Base-by-base conservation (phyloP, 371 early-diverging fungal genomes). In the Parasitella parasitica region DNA sequence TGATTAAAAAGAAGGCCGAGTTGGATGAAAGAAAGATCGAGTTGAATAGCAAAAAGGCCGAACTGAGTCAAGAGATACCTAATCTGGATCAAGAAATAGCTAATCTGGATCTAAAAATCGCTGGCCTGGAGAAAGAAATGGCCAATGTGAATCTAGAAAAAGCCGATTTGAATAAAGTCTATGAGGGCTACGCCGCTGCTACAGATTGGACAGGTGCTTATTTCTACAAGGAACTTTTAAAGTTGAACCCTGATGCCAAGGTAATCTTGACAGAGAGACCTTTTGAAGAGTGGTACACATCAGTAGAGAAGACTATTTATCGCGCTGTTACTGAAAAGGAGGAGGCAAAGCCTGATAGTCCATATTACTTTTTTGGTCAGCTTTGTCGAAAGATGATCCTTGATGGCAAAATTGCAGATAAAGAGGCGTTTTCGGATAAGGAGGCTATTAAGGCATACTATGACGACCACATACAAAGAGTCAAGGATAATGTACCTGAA, bases 231-330 rank as follows among this genome's bases (percentile, higher is more conserved):
- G 51, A 69, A 11, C 38, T 75, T 9, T 54, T 63, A 43, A 35
- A 46, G 11, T 37, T 58, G 16, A 70, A 75, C 34, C 76, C 76
- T 1, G 55, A 75, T 36, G 72, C 72, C 16, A 75, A 75, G 43
- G 66, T 76, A 2, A 55, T 76, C 16, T 38, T 70, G 41, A 71
- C 67, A 5, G 67, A 59, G 0, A 62, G 76, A 4, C 41, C 60
- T 46, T 48, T 70, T 0, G 70, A 75, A 22, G 63, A 60, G 38
- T 75, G 76, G 76, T 75, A 75, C 36, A 55, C 36, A 6, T 67
- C 67, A 6, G 54, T 65, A 2, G 48, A 30, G 6, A 34, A 43
- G 32, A 54, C 46, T 22, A 54, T 53, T 20, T 53, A 46, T 15
- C 4, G 12, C 3, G 46, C 24, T 12, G 35, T 61, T 6, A 18